Evolutionary conservation across 192 early-diverging fungal genomes (phyloP), one percentile per base, ranked within the genome.

Genomic region (Coemansia sp.): DNA sequence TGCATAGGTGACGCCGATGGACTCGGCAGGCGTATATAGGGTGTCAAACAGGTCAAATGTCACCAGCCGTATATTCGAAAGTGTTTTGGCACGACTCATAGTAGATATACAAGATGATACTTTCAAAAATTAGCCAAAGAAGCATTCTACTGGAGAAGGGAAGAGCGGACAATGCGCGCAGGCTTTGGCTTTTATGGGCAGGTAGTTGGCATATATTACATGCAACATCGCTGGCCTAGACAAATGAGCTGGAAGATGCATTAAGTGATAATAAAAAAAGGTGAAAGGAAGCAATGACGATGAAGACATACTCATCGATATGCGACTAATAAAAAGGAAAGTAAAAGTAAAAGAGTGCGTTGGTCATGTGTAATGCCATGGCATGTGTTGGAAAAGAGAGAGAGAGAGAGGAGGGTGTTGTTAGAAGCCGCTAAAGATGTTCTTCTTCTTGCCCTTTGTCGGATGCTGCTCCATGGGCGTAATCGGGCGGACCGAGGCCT

Each of bases 1-100:
- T 0, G 72, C 62, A 31, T 82, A 82, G 14, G 72, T 72, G 33
- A 40, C 56, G n/a, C 66, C 50, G 2, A 82, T 45, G 3, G 74
- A 60, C 34, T 74, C 54, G 29, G 74, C 67, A 29, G 88, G 88
- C 46, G 73, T 85, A 64, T 87, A 90, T 21, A 89, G 66, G 2
- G 88, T 90, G 39, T 88, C 78, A 48, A 82, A 90, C 39, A 87
- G 83, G 62, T 90, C 88, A 59, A 90, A 90, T 19, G 88, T 90
- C 27, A 90, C 81, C n/a, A 90, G 65, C 34, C 75, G 73, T 41
- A 85, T 73, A 37, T 83, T 70, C 1, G 63, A 37, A 10, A 82
- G 59, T 11, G 66, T 61, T 24, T 64, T 68, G 17, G 66, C 48
- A 65, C 35, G 36, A 35, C 6, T 50, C 33, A 62, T 56, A 6